Evolutionary conservation across 306 rosid species (phyloP), one percentile per base, ranked within the genome.

Genomic region (Prunus salicina): DNA sequence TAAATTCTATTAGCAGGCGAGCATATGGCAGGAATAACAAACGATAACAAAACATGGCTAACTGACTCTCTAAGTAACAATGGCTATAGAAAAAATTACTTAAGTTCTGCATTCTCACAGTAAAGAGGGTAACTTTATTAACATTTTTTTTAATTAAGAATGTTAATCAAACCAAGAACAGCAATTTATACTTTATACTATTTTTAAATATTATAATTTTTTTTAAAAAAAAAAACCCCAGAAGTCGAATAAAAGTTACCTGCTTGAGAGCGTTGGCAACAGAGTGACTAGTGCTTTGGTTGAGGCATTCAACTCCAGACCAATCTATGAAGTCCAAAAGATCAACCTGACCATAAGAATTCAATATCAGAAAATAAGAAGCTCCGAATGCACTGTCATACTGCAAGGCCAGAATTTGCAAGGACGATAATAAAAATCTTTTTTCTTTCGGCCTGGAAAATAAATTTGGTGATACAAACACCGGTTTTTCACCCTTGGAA

Each of bases 221-320:
- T 22, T 22, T 22, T 22, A 22, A 22, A 38, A 10, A 12, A 2
- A 30, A 3, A 19, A 57, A 19, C 56, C 32, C 80, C 73, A 53
- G 55, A 32, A 74, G 30, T 58, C 10, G 5, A 69, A 27, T 2
- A 45, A 52, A 71, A n/a, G 25, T 57, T 80, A 90, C 99, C 97
- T 92, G 99, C 73, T 76, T 88, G 57, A 88, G 87, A 74, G 92
- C 92, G 75, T 92, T 95, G 69, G 89, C 78, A 67, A 92, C 76
- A 76, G 97, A 79, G 78, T 92, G 91, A 71, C 84, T 81, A 27
- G 93, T 67, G 67, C 86, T 95, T 75, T 95, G 99, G 87, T 92
- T 95, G 80, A 95, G 99, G 75, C 97, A 95, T 86, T 92, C 97
- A 65, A 92, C 93, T 14, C 90, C 81, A 65, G 97, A 88, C 99